phyloP scores from a whole-genome alignment of 495 filamentous ascomycete genomes.

The Collariella sp. region DNA sequence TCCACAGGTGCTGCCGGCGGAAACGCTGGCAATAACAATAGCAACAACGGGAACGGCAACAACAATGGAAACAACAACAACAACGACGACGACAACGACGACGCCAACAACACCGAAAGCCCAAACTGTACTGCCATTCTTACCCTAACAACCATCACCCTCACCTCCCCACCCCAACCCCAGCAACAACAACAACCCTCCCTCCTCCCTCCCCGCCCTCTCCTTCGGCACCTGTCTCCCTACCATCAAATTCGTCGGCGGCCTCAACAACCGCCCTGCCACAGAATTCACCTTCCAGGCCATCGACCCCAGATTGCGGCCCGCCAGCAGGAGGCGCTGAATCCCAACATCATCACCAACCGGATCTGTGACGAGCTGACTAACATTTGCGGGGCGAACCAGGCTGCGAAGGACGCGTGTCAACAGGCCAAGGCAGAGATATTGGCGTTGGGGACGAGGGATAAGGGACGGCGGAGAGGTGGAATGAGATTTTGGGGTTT shows the following conservation, averaged over 20 bases:
- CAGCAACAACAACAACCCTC: conserved; percentile 9
- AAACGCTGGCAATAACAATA: conserved; percentile 6
- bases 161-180: conserved; percentile 14
- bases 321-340: conserved; percentile 47
- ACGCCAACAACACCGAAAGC: not conserved
- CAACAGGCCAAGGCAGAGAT: conserved; percentile 36
- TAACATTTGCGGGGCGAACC: conserved; percentile 49
- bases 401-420: conserved; percentile 43
- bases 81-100: conserved; percentile 4
- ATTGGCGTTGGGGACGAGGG: conserved; percentile 30
- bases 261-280: conserved; percentile 36
- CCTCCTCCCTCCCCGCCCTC: conserved; percentile 28
- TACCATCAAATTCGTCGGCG: conserved; percentile 46
- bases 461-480: conserved; percentile 37
- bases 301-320: conserved; percentile 38
- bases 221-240: conserved; percentile 48
- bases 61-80: conserved; percentile 8
- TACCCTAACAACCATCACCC: conserved; percentile 17
- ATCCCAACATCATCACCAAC: conserved; percentile 60
- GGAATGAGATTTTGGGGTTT: conserved; percentile 39
- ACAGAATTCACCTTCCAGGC: conserved; percentile 49
- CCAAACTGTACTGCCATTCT: conserved; percentile 2
- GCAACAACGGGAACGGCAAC: conserved; percentile 4
- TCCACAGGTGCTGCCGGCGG: conserved; percentile 14
- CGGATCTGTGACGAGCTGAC: conserved; percentile 53